phyloP scores from a whole-genome alignment of 768 basidiomycete species.

The Tulasnella sp. region DNA sequence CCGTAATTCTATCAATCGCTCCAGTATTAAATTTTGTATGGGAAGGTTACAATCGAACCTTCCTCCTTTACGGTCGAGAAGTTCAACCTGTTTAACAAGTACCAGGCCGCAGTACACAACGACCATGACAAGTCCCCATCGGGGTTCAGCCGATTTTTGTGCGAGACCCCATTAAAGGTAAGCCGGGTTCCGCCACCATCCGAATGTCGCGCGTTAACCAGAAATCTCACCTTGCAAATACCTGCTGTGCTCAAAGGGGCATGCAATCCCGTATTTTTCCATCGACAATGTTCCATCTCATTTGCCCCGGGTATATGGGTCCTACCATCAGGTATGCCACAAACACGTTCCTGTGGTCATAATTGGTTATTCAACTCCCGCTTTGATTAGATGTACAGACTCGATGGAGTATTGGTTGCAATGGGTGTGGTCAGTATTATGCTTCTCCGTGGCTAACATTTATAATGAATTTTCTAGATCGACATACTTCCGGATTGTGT shows the following conservation, averaged over 20 bases:
- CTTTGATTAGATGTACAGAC: constrained; percentile 40
- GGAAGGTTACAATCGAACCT: constrained; percentile 60
- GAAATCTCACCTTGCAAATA: not conserved
- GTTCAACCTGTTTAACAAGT: constrained; percentile 58
- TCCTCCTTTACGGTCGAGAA: constrained; percentile 72
- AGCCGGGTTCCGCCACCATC: constrained; percentile 21
- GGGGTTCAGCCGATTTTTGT: constrained; percentile 63
- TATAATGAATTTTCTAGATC: constrained; percentile 26
- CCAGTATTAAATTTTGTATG: not conserved
- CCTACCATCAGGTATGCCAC: constrained; percentile 54
- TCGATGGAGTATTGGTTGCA: constrained; percentile 73
- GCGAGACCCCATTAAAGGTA: constrained; percentile 62
- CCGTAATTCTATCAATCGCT: not conserved
- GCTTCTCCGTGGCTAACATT: not conserved
- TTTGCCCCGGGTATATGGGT: constrained; percentile 73
- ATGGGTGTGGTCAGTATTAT: constrained; percentile 43
- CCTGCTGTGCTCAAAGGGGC: constrained; percentile 1
- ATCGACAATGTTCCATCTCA: constrained; percentile 33
- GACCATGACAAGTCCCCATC: constrained; percentile 40
- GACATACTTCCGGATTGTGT: constrained; percentile 84
- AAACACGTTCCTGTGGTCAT: not conserved
- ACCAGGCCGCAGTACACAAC: constrained; percentile 67
- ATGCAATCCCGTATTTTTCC: constrained; percentile 7
- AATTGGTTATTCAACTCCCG: not conserved
- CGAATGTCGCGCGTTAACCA: not conserved